phyloP scores from a whole-genome alignment of 2,329 filamentous ascomycete genomes.

The Exophiala oligosperma region DNA sequence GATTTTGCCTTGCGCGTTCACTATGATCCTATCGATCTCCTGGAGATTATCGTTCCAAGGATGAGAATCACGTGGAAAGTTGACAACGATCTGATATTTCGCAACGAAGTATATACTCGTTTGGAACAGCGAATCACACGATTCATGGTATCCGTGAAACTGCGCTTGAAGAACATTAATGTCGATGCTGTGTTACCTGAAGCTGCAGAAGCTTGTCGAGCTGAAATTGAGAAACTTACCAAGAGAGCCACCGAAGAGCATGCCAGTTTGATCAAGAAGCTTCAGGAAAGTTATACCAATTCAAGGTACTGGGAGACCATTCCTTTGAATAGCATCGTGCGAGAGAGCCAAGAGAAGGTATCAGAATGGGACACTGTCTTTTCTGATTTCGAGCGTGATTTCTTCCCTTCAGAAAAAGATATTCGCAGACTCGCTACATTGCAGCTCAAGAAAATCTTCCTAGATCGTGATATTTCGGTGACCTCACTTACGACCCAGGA shows the following conservation, averaged over 20 bases:
- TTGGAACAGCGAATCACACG: slow-evolving; percentile 79
- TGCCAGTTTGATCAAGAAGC: slow-evolving; percentile 66
- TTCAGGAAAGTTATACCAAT: slow-evolving; percentile 88
- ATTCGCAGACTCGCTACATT: slow-evolving; percentile 88
- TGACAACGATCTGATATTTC: slow-evolving; percentile 85
- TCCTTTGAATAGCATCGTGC: slow-evolving; percentile 83
- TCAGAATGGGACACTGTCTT: slow-evolving; percentile 92
- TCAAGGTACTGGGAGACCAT: slow-evolving; percentile 97
- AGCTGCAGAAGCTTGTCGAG: slow-evolving; percentile 77
- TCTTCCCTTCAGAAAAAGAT: slow-evolving; percentile 92
- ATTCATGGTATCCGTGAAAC: slow-evolving; percentile 85
- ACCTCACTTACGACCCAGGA: slow-evolving; percentile 72
- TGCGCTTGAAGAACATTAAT: slow-evolving; percentile 81
- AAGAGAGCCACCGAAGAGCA: slow-evolving; percentile 85
- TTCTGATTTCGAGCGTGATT: slow-evolving; percentile 86
- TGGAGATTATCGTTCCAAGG: slow-evolving; percentile 91
- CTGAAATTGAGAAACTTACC: slow-evolving; percentile 75
- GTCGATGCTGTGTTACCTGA: slow-evolving; percentile 88
- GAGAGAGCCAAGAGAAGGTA: slow-evolving; percentile 89
- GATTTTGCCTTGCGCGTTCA: slow-evolving; percentile 86
- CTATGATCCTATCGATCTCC: slow-evolving; percentile 86
- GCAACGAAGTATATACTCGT: slow-evolving; percentile 84
- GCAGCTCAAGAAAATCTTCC: slow-evolving; percentile 92
- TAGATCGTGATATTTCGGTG: slow-evolving; percentile 78
- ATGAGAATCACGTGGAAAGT: slow-evolving; percentile 96